Evolutionary conservation across 768 basidiomycete species (phyloP), one percentile per base, ranked within the genome.

Genomic region (Omphalotus guepiniiformis): DNA sequence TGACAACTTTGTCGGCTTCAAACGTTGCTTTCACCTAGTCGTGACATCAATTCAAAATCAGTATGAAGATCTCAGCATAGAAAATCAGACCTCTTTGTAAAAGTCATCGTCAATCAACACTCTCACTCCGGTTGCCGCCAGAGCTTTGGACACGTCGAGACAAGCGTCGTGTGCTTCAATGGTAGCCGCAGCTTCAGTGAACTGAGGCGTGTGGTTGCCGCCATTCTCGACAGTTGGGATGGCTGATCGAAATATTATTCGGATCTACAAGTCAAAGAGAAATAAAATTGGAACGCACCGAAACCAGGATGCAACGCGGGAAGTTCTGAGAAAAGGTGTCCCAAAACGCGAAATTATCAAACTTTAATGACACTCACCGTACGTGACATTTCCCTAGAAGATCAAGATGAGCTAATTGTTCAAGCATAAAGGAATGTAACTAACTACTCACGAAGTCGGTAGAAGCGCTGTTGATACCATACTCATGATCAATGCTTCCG

Each of bases 241-340:
- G 12, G 85, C 88, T 89, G 16, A 41, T 5, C 27, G 19, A 35
- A 38, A 5, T 53, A n/a, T 6, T 11, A 11, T 11, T 15, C 3
- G 12, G 44, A 37, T 23, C 44, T n/a, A 16, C 16, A 13, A 27
- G 28, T 47, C 34, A 7, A 49, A 19, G 18, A 9, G 30, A 32
- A n/a, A 32, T 9, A 32, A 9, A 32, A n/a, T 32, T 32, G 30
- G n/a, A 32, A 50, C 66, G 11, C 53, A 81, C 83, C 76, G 56
- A 83, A 89, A 11, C 81, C 80, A 18, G 88, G 87, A 54, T 90
- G 88, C 3, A 91, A 64, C 2, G 82, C 72, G 6, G 87, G 87
- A 34, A 90, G 59, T n/a, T 68, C 76, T 78, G 13, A 54, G 25
- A 39, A 29, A 36, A 9, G 41, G 7, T 39, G 39, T 43, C 13